A percentile compares a stretch with the other conserved stretches of the same genome.
Conservation (phyloP, 805 yeast genomes). For the Yamadazyma sp. region DNA sequence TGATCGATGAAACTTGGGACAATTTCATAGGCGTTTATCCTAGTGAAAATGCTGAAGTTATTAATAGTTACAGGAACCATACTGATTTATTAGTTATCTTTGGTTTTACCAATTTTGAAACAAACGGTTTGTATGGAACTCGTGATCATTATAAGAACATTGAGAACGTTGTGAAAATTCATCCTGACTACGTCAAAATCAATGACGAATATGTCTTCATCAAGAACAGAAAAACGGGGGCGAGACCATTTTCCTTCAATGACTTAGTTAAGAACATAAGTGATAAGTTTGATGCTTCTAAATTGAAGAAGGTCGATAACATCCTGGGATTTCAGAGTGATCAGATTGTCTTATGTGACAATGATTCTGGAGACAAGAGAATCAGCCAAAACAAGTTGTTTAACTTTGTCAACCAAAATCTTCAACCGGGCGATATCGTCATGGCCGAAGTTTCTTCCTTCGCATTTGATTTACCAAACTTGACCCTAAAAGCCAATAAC, state of each 20-base stretch:
- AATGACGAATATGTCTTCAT: slow-evolving; percentile 26
- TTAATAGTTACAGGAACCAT: slow-evolving; percentile 31
- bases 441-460: slow-evolving; percentile 83
- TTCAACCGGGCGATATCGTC: slow-evolving; percentile 66
- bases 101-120: slow-evolving; percentile 55
- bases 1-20: slow-evolving; percentile 67
- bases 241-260: slow-evolving; percentile 26
- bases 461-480: slow-evolving; percentile 72
- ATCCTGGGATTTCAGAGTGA: slow-evolving; percentile 16
- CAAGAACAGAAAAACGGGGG: slow-evolving; percentile 23
- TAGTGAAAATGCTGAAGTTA: slow-evolving; percentile 26
- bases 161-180: slow-evolving; percentile 32
- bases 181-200: slow-evolving; percentile 43
- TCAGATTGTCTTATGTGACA: slow-evolving; percentile 1
- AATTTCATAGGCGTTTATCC: slow-evolving; percentile 68
- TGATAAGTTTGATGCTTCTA: slow-evolving; percentile 17
- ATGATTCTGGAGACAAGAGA: background rate
- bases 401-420: slow-evolving; percentile 31
- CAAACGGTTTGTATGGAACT: slow-evolving; percentile 25
- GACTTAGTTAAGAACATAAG: slow-evolving; percentile 36
- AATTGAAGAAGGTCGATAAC: slow-evolving; percentile 18
- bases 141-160: slow-evolving; percentile 22
- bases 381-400: slow-evolving; percentile 33
- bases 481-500: slow-evolving; percentile 56
- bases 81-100: slow-evolving; percentile 70